Percentiles rank a stretch among this genome's conserved stretches.
phyloP scores from a whole-genome alignment of 495 filamentous ascomycete species.

The Lasiosphaeria ovina region DNA sequence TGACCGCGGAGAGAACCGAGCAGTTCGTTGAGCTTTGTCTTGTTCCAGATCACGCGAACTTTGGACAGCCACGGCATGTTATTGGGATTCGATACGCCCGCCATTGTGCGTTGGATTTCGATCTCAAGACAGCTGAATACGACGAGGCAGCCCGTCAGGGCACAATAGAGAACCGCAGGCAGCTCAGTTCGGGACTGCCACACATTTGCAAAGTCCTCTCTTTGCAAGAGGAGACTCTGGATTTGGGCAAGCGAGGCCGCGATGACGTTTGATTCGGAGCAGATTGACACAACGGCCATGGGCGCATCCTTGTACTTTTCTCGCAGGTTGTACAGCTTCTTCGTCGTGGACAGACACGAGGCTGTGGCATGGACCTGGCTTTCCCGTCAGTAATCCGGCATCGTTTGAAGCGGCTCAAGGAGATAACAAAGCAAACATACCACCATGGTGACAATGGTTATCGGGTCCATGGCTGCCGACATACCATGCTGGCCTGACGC shows the following conservation, averaged over 20 bases:
- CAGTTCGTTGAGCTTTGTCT: constrained; percentile 9
- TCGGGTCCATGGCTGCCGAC: background rate
- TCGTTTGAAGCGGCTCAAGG: background rate
- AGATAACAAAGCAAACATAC: background rate
- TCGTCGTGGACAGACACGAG: constrained; percentile 5
- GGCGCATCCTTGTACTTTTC: constrained; percentile 12
- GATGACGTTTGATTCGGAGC: constrained; percentile 11
- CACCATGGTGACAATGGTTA: background rate
- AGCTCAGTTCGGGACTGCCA: constrained; percentile 9
- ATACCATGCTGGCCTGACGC: background rate
- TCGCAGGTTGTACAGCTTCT: constrained; percentile 7
- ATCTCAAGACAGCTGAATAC: constrained; percentile 13
- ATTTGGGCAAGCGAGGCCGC: constrained; percentile 12
- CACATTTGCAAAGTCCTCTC: background rate
- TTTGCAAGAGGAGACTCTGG: constrained; percentile 8
- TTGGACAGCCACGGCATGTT: constrained; percentile 1
- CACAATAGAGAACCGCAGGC: constrained; percentile 8
- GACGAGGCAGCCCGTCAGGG: constrained; percentile 13
- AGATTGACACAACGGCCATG: constrained; percentile 6
- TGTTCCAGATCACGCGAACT: constrained; percentile 5
- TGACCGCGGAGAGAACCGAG: constrained; percentile 3
- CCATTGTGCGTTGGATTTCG: constrained; percentile 8
- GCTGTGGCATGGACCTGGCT: background rate
- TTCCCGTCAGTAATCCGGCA: background rate
- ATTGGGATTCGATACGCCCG: background rate